Evolutionary conservation across 345 rosid genomes (phyloP).

Genomic region (sweet orange (Citrus sinensis)): DVS_A1.0 CM039168.1:29817001-29817500

Average conservation of each 20-base stretch:
- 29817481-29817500: slow-evolving; percentile 20
- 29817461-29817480: slow-evolving; percentile 15
- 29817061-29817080: neutral
- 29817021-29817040: neutral
- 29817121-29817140: slow-evolving; percentile 24
- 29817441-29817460: slow-evolving; percentile 21
- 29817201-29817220: slow-evolving; percentile 44
- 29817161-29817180: slow-evolving; percentile 26
- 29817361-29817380: neutral
- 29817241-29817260: slow-evolving; percentile 31
- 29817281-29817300: slow-evolving; percentile 30
- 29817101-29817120: slow-evolving; percentile 59
- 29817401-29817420: neutral
- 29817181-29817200: slow-evolving; percentile 48
- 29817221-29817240: slow-evolving; percentile 2
- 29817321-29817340: too few relatives aligned
- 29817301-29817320: slow-evolving; percentile 23
- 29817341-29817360: neutral
- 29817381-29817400: neutral
- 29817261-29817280: slow-evolving; percentile 54
- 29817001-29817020: neutral
- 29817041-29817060: slow-evolving; percentile 1
- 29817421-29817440: slow-evolving; percentile 22
- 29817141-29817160: slow-evolving; percentile 28
- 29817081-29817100: neutral